Base-by-base conservation (phyloP, 2,329 filamentous ascomycete genomes). In the Herpotrichia juniperi region DNA sequence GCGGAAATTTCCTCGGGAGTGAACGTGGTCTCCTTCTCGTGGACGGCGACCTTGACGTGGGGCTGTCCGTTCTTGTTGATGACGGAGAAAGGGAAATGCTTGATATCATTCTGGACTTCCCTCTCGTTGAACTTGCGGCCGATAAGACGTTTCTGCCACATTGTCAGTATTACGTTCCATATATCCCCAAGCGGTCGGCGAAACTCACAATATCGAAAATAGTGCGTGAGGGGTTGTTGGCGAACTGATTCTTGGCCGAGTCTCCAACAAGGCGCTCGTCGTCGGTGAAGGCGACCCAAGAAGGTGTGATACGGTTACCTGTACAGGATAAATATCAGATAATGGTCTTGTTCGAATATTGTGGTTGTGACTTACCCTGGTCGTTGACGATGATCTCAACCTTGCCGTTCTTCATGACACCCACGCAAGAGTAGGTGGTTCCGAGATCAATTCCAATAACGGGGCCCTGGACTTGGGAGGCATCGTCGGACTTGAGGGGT, bases 81-180 rank as follows among this genome's bases (percentile, higher is more conserved):
- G 56, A 99, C 90, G 81, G 91, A 91, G 89, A 93, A 99, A 71
- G 94, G 93, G 85, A 96, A 97, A 83, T 97, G 90, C 90, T 99
- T 97, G 74, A 94, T 85, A 74, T 99, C 94, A 74, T 82, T 84
- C 81, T 97, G 93, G 63, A 97, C 88, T 61, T 96, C 90, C 81
- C 74, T 74, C 58, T 75, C 78, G 64, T 70, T 73, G 69, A 73
- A 81, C 71, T 81, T 81, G 62, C 78, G 75, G 32, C 79, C 79
- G 60, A 81, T 81, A 51, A 81, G 69, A 69, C 79, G 76, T 76
- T 81, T 81, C 75, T 72, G 46, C 35, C 71, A 70, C 51, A 68
- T 63, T 43, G 59, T 72, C 47, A 72, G 66, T 56, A 58, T 58
- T 30, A 25, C 9, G 24, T 47, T 25, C 22, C 11, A 30, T 37